Evolutionary conservation across 2,329 filamentous ascomycete species (phyloP).

Genomic region (Leptographium flavum): DNA sequence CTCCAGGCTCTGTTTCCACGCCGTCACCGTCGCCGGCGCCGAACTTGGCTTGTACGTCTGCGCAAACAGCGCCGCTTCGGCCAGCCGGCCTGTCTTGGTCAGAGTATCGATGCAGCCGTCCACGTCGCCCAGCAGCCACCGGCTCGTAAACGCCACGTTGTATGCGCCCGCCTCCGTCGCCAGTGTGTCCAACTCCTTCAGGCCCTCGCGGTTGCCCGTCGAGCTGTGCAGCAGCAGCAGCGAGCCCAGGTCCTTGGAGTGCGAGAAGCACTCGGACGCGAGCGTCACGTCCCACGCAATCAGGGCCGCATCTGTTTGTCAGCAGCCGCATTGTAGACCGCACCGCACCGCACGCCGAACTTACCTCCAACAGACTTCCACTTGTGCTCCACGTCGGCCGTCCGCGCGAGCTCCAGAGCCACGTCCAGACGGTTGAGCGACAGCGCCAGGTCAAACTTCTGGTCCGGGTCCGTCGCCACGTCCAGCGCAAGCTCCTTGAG

Average conservation of each 20-base stretch:
- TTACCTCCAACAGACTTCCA: slow-evolving; percentile 78
- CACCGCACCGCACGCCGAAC: background rate
- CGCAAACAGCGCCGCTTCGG: slow-evolving; percentile 81
- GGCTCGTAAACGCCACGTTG: slow-evolving; percentile 83
- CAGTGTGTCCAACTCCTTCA: slow-evolving; percentile 57
- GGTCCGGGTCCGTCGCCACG: slow-evolving; percentile 86
- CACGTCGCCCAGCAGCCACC: slow-evolving; percentile 77
- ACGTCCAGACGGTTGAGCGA: slow-evolving; percentile 71
- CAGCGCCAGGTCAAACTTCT: slow-evolving; percentile 88
- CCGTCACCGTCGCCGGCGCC: slow-evolving; percentile 49
- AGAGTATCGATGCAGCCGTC: slow-evolving; percentile 71
- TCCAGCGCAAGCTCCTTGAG: slow-evolving; percentile 82
- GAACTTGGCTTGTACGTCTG: slow-evolving; percentile 90
- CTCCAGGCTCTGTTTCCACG: slow-evolving; percentile 77
- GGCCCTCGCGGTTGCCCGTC: slow-evolving; percentile 62
- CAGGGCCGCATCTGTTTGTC: slow-evolving; percentile 57
- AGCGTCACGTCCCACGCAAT: slow-evolving; percentile 74
- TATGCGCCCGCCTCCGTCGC: slow-evolving; percentile 66
- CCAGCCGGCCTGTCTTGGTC: slow-evolving; percentile 59
- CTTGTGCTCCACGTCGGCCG: slow-evolving; percentile 84
- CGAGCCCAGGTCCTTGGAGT: slow-evolving; percentile 82
- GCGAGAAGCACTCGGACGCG: slow-evolving; percentile 83
- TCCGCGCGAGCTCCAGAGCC: slow-evolving; percentile 68
- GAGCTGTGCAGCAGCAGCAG: slow-evolving; percentile 79
- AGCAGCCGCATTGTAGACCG: background rate